Conservation (phyloP, 257 asterid genomes). For the Linaria vulgaris region DNA sequence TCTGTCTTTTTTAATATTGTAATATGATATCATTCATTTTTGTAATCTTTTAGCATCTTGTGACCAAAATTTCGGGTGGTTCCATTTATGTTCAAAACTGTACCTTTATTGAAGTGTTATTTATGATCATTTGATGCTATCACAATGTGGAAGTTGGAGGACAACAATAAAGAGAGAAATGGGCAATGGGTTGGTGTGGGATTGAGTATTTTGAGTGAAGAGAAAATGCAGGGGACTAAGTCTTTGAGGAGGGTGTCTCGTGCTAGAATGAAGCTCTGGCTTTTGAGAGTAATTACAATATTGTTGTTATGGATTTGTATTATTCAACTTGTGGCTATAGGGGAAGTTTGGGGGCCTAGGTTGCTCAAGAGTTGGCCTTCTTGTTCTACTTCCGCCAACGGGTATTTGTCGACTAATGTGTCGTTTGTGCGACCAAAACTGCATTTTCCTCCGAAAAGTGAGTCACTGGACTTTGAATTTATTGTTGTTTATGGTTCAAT, state of each 20-base stretch:
- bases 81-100: neutral
- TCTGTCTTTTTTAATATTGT: neutral
- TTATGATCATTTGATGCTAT: conserved; percentile 20
- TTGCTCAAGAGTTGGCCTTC: conserved; percentile 53
- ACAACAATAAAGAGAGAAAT: conserved; percentile 11
- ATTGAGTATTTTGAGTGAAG: conserved; percentile 30
- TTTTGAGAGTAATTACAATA: conserved; percentile 43
- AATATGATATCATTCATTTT: neutral
- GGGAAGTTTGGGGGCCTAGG: conserved; percentile 57
- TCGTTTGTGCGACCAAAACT: conserved; percentile 23
- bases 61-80: conserved; percentile 5
- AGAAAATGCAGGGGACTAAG: conserved; percentile 25
- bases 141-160: conserved; percentile 33
- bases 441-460: conserved; percentile 48
- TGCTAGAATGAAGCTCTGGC: conserved; percentile 52
- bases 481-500: conserved; percentile 13
- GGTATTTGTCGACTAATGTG: conserved; percentile 16
- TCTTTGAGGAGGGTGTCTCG: conserved; percentile 34
- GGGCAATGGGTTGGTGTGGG: conserved; percentile 26
- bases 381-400: conserved; percentile 31
- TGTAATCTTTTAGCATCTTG: neutral
- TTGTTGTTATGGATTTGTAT: conserved; percentile 53
- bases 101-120: neutral
- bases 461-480: conserved; percentile 19
- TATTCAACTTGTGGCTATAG: conserved; percentile 49